phyloP scores from a whole-genome alignment of 129 eudicot genomes.

The Deinandra increscens region DNA sequence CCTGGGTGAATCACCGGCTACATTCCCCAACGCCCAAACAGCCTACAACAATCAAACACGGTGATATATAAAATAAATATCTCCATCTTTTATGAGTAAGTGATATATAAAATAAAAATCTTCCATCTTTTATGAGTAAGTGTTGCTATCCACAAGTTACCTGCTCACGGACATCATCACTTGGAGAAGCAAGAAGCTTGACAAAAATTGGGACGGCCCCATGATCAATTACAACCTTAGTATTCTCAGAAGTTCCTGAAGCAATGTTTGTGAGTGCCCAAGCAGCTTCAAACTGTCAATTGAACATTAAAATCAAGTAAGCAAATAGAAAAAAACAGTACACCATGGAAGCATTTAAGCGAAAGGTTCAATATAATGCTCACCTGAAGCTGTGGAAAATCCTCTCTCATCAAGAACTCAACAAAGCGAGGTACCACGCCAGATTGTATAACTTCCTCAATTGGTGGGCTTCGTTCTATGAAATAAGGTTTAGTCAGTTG shows the following conservation, averaged over 20 bases:
- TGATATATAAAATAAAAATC: neutral
- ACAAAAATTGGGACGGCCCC: slow-evolving; percentile 87
- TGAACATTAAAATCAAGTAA: neutral
- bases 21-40: slow-evolving; percentile 93
- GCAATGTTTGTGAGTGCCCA: slow-evolving; percentile 95
- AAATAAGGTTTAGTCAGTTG: slow-evolving; percentile 14
- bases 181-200: slow-evolving; percentile 77
- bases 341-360: neutral
- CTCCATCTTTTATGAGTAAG: neutral
- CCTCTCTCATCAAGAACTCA: slow-evolving; percentile 79
- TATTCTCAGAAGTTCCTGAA: slow-evolving; percentile 86
- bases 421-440: slow-evolving; percentile 95
- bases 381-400: slow-evolving; percentile 89
- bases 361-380: slow-evolving; percentile 17
- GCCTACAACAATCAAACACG: slow-evolving; percentile 38
- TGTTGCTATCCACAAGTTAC: slow-evolving; percentile 26
- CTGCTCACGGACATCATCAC: slow-evolving; percentile 95
- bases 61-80: neutral
- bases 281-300: slow-evolving; percentile 83
- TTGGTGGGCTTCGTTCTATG: slow-evolving; percentile 82
- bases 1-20: slow-evolving; percentile 90
- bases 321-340: neutral
- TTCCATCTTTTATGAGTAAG: neutral
- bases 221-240: slow-evolving; percentile 79
- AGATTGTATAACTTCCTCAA: slow-evolving; percentile 88